Conservation (phyloP, 768 basidiomycete genomes). For the Rhizopogon vesiculosus region DNA sequence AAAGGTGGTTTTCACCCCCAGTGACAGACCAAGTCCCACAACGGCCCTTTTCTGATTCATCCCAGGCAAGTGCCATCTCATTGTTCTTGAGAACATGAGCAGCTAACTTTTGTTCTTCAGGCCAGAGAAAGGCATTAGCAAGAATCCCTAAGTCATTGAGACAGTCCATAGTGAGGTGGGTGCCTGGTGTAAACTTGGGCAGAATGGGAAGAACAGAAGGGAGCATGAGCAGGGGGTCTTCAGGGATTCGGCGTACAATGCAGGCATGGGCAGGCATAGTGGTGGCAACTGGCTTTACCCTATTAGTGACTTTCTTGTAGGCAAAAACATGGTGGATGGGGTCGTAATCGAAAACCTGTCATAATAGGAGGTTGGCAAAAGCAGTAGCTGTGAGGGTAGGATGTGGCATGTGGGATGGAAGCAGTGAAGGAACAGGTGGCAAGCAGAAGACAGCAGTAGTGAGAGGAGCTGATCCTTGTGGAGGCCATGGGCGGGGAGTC, state of each 20-base stretch:
- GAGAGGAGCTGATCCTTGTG: not conserved
- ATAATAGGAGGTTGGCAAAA: not conserved
- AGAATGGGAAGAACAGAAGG: slow-evolving; percentile 2
- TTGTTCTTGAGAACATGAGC: slow-evolving; percentile 24
- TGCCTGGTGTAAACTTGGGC: not conserved
- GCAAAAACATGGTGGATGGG: not conserved
- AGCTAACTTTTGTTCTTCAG: not conserved
- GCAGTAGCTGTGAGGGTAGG: not conserved
- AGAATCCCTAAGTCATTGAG: not conserved
- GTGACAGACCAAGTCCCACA: too few relatives aligned
- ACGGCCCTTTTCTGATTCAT: slow-evolving; percentile 28
- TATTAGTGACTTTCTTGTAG: slow-evolving; percentile 30
- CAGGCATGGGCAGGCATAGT: slow-evolving; percentile 27
- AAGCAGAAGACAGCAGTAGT: not conserved
- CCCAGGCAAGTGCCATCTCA: slow-evolving; percentile 34
- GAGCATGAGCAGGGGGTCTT: slow-evolving; percentile 28
- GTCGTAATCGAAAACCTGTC: not conserved
- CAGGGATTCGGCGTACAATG: slow-evolving; percentile 24
- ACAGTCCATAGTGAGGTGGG: not conserved
- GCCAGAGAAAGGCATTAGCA: not conserved
- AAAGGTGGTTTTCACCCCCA: too few relatives aligned
- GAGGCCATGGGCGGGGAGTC: not conserved
- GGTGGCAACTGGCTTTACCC: slow-evolving; percentile 25
- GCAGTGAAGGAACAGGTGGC: too few relatives aligned
- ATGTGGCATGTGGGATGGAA: not conserved